These are phyloP conservation scores for Cystobasidiaceae sp. DNA, from an alignment of 1,284 basidiomycete genomes.

Conservation along the genomic window DNA sequence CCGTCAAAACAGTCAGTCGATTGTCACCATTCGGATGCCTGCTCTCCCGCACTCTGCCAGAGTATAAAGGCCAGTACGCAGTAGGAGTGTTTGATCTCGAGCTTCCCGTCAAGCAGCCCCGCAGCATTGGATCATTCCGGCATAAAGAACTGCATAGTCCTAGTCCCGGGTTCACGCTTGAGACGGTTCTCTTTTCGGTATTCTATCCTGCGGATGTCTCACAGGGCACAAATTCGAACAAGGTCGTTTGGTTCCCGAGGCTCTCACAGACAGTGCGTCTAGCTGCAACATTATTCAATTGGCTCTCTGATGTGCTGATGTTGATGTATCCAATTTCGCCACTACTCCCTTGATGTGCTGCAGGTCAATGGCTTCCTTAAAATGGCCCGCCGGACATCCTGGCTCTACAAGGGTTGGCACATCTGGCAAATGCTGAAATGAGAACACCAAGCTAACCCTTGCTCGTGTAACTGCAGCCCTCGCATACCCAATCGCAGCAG, in stretches of 20 bases:
- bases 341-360: no score
- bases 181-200: slow-evolving; percentile 40
- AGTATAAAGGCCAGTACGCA: slow-evolving; percentile 15
- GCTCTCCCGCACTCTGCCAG: slow-evolving; percentile 21
- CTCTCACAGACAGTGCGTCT: slow-evolving; percentile 20
- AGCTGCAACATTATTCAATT: no score
- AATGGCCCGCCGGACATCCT: slow-evolving; percentile 47
- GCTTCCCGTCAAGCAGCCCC: slow-evolving; percentile 12
- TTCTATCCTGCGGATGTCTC: slow-evolving; percentile 48
- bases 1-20: slow-evolving; percentile 8
- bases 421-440: no score
- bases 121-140: slow-evolving; percentile 14
- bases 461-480: no score
- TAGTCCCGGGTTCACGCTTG: slow-evolving; percentile 14
- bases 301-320: slow-evolving; percentile 30
- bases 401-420: slow-evolving; percentile 44
- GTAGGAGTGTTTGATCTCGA: slow-evolving; percentile 31
- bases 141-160: not conserved
- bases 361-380: slow-evolving; percentile 47
- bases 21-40: slow-evolving; percentile 16
- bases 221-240: not conserved
- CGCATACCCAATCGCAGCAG: slow-evolving; percentile 43
- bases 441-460: no score
- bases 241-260: slow-evolving; percentile 31
- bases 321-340: not conserved